Conservation (phyloP, 2,329 filamentous ascomycete genomes). For the Stemphylium vesicarium region DNA sequence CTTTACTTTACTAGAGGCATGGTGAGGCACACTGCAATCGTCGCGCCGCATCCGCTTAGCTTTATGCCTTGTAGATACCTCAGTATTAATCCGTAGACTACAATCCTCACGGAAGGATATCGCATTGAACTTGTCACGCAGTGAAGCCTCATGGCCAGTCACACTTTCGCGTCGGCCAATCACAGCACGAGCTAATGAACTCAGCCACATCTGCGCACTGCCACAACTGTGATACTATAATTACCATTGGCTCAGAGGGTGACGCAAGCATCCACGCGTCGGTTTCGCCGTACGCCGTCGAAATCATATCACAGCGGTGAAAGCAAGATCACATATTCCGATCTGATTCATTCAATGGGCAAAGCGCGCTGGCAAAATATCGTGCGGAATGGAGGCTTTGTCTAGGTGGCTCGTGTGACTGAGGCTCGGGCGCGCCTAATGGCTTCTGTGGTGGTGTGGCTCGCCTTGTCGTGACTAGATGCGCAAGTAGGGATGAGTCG, state of each 20-base stretch:
- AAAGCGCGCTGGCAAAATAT: background rate
- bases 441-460: background rate
- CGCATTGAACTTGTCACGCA: background rate
- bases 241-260: conserved; percentile 4
- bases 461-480: background rate
- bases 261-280: conserved; percentile 6
- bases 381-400: background rate
- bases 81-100: no score
- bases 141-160: background rate
- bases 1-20: background rate
- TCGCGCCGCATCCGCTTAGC: background rate
- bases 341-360: conserved; percentile 1
- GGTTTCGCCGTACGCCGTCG: conserved; percentile 1
- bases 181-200: background rate
- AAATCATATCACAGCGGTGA: background rate
- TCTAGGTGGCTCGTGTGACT: background rate
- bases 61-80: background rate
- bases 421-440: conserved; percentile 4
- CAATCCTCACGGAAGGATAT: background rate
- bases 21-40: background rate
- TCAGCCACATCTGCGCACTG: conserved; percentile 1
- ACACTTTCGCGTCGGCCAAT: background rate
- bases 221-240: conserved; percentile 12
- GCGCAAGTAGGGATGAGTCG: background rate
- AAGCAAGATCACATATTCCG: background rate